Base-by-base conservation (phyloP, 371 early-diverging fungal genomes). In the Haplosporangium sp. region DNA sequence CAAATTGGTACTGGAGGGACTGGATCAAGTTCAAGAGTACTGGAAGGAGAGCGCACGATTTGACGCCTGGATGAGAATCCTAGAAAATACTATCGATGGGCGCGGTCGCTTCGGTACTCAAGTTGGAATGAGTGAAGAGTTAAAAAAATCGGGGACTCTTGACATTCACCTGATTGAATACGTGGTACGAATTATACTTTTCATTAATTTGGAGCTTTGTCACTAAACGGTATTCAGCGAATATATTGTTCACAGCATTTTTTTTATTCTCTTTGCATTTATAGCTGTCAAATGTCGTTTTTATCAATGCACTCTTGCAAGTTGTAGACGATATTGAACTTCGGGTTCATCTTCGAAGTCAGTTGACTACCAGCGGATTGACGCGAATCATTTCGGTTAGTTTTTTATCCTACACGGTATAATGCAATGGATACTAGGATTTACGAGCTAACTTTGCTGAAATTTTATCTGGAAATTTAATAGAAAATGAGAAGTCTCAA, bases 91-190 rank as follows among this genome's bases (percentile, higher is more conserved):
- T 39, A 84, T 95, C 50, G 90, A 93, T 69, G 94, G 94, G 4
- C 87, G 94, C 56, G 94, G 94, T 13, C 90, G 90, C 13, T 92
- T 94, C 87, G 95, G 95, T 3, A 92, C 92, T 74, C 78, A 92
- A 48, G 95, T 95, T 2, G 93, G 93, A 4, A 95, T 92, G 20
- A 92, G 92, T 65, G 89, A 89, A 35, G 93, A 92, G 69, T 70
- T 92, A 65, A 88, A 89, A 53, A 90, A 89, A 69, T 82, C 87
- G 56, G 91, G 89, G 50, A 89, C 88, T 50, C 86, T 87, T 19
- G 95, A 95, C 67, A 82, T 87, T 13, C 92, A 93, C 27, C 77
- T 95, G 35, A 89, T 89, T 37, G 94, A 95, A 74, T 94, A 94
- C 60, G 90, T 89, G 85, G 91, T 89, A 90, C 65, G 85, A 27